Base-by-base conservation (phyloP, 2,329 filamentous ascomycete species). In the Beauveria varroae region DNA sequence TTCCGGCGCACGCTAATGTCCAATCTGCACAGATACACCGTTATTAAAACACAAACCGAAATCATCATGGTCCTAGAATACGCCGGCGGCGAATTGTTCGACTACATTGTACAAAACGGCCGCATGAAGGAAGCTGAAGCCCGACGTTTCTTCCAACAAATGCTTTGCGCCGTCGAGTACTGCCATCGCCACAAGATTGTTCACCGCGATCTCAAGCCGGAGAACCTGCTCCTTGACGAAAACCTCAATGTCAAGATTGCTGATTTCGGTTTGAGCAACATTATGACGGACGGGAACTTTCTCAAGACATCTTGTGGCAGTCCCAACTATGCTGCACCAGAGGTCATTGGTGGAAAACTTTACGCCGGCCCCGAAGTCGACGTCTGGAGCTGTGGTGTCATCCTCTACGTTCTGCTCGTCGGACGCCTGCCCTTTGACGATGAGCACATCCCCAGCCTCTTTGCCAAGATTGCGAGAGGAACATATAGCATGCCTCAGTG, bases 61-160 rank as follows among this genome's bases (percentile, higher is more conserved):
- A 99, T 99, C 72, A 95, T 98, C 75, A 99, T 99, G 95, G 95
- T 99, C 54, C 85, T 99, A 67, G 95, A 99, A 76, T 99, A 96
- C 75, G 95, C 95, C 47, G 95, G 95, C 64, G 91, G 91, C 64
- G 95, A 99, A 76, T 82, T 99, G 63, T 99, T 99, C 76, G 93
- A 99, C 75, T 98, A 98, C 76, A 95, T 99, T 64, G 95, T 99
- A 62, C 89, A 93, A 71, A 87, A 97, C 72, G 95, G 95, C 60
- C 88, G 90, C 71, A 91, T 98, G 83, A 86, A 88, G 67, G 95
- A 99, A 75, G 83, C 87, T 63, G 90, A 96, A 73, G 95, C 95
- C n/a, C 87, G 95, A 62, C 91, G 93, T 67, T 97, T 99, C 80
- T 99, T 99, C 76, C 95, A 99, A 76, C 95, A 99, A 76, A 99